Conservation (phyloP, 371 early-diverging fungal genomes). For the Polyrhizophydium stewartii region DNA sequence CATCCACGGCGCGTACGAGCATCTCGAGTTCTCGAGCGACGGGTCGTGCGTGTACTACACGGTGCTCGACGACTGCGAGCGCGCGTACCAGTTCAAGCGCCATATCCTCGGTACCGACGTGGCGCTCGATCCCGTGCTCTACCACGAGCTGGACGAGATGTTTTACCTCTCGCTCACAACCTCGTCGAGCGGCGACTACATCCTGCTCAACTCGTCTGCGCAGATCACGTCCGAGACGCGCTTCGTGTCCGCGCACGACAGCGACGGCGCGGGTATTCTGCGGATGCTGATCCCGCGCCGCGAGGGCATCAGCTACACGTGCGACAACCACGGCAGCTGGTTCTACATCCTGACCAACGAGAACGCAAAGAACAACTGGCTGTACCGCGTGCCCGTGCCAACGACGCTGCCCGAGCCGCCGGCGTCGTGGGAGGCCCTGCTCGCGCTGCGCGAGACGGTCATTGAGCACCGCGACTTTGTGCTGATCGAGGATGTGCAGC, state of each 20-base stretch:
- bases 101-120: constrained; percentile 44
- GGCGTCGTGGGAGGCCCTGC: constrained; percentile 7
- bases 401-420: background rate
- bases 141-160: constrained; percentile 58
- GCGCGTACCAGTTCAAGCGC: constrained; percentile 48
- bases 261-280: constrained; percentile 8
- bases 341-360: constrained; percentile 58
- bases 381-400: constrained; percentile 50
- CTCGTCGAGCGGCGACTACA: constrained; percentile 40
- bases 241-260: constrained; percentile 36
- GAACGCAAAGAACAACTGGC: constrained; percentile 46
- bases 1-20: constrained; percentile 45
- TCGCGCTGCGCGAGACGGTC: constrained; percentile 36
- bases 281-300: constrained; percentile 39
- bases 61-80: constrained; percentile 47
- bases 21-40: constrained; percentile 53
- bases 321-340: constrained; percentile 43
- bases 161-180: constrained; percentile 51
- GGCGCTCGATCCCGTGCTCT: constrained; percentile 37
- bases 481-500: constrained; percentile 47
- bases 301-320: constrained; percentile 44
- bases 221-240: constrained; percentile 56
- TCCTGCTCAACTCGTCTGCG: constrained; percentile 46
- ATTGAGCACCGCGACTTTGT: constrained; percentile 55
- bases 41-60: constrained; percentile 46